Base-by-base conservation (phyloP, 192 early-diverging fungal genomes). In the Backusella psychrophila region DNA sequence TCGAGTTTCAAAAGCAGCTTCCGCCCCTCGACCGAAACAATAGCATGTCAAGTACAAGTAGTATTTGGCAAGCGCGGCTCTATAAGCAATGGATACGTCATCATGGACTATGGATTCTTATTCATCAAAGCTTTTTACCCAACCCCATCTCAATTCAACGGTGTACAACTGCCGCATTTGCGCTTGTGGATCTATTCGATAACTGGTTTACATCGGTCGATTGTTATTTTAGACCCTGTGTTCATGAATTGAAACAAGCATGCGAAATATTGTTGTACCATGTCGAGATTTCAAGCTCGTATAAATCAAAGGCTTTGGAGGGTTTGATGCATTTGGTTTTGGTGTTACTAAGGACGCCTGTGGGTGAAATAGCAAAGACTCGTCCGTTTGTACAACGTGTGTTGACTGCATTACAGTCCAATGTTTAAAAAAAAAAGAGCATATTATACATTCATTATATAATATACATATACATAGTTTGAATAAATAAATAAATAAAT, bases 221-320 rank as follows among this genome's bases (percentile, higher is more conserved):
- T 67, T 81, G 80, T 49, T 81, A 81, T 49, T 81, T 81, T 44
- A 73, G 80, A 56, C 80, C 80, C 3, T 81, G 80, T 75, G 76
- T 81, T 8, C 80, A 81, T 65, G 80, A 81, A 72, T 74, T 81
- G 14, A 77, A 77, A 41, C 80, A 78, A 36, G 80, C 76, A 5
- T 77, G 80, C 52, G 80, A 81, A 14, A 77, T 81, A 11, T 36
- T 81, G 15, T 26, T 81, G 14, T 81, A 78, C 53, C 76, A 78
- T 52, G 69, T 77, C 4, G 73, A 75, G 11, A 19, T 56, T 12
- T 21, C 56, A 14, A 63, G 68, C 1, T 9, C 65, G 2, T 41
- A 78, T 11, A 59, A 72, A 59, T 14, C 15, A 9, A 41, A 77
- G 1, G 76, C 80, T 23, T 68, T 81, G n/a, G 44, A 67, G 19